Base-by-base conservation (phyloP, 371 early-diverging fungal species). In the Encephalitozoon hellem region DNA sequence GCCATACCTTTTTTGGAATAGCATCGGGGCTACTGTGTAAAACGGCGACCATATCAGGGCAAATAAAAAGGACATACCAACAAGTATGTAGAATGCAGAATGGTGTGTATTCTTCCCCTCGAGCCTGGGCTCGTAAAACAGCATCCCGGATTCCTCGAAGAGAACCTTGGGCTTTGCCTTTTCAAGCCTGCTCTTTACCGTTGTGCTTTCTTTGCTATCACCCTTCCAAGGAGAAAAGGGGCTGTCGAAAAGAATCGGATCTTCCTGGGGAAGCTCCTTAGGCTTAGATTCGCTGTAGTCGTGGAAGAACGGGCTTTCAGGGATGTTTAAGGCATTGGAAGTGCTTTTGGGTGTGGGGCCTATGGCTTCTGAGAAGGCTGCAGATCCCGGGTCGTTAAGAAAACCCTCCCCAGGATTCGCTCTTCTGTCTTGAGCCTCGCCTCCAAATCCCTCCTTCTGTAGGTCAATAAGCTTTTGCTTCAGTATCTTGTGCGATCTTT, bases 1-100 rank as follows among this genome's bases (percentile, higher is more conserved):
- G 15, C 49, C 49, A 49, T 80, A 81, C 55, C 78, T 72, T 26
- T 55, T 65, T 45, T 84, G 82, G 25, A 84, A 73, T n/a, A 84
- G 67, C 3, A 79, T 72, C 1, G 84, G 77, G 9, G 78, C 79
- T 42, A 81, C 53, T 23, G 80, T 76, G 41, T 77, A 80, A 67
- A 84, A 84, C 4, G 82, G 81, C 9, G 84, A 77, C 73, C 81
- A 77, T 6, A 80, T 65, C 38, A 74, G 38, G 0, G 81, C 76
- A 38, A 84, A 70, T 12, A 79, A 23, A 67, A 84, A 69, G 0
- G 74, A 67, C 21, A 80, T 77, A 0, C 38, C 12, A 38, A 79
- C 64, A 42, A 82, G 43, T 39, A 80, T 26, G 41, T 52, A 67
- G 26, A 82, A 78, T 34, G 80, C 28, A 26, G 76, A 59, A 68